A percentile compares a stretch with the other conserved stretches of the same genome.
Evolutionary conservation across 2,329 filamentous ascomycete species (phyloP).

Genomic region (Aspergillus glaucus): DNA sequence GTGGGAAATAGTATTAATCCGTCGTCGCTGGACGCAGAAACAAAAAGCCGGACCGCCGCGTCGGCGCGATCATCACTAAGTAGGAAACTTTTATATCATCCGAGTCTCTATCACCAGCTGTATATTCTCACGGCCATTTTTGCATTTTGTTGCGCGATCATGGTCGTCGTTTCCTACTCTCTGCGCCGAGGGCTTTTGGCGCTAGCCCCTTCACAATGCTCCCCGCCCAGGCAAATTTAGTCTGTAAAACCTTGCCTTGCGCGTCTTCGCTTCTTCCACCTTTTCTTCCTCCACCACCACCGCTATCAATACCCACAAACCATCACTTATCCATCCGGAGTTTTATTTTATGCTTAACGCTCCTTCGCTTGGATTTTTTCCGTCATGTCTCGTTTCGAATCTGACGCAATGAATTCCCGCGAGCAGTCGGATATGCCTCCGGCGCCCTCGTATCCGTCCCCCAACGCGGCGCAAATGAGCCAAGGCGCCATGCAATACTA

Average conservation of each 20-base stretch:
- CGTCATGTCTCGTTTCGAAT: constrained; percentile 7
- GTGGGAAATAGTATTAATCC: constrained; percentile 38
- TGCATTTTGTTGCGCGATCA: constrained; percentile 18
- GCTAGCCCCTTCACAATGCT: constrained; percentile 31
- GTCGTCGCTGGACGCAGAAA: constrained; percentile 36
- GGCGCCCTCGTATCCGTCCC: constrained; percentile 39
- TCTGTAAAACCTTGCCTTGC: constrained; percentile 30
- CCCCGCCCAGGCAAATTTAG: constrained; percentile 32
- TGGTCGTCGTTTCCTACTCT: constrained; percentile 27
- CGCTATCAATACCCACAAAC: not conserved
- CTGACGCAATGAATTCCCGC: constrained; percentile 33
- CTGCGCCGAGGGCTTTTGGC: constrained; percentile 24
- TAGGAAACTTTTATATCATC: constrained; percentile 22
- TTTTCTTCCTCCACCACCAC: constrained; percentile 11
- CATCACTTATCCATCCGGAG: constrained; percentile 21
- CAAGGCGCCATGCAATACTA: constrained; percentile 41
- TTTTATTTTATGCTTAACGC: constrained; percentile 19
- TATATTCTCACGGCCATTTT: constrained; percentile 7
- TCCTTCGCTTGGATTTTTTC: constrained; percentile 12
- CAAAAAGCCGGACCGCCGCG: constrained; percentile 35
- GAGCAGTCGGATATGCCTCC: constrained; percentile 40
- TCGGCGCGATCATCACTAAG: constrained; percentile 25
- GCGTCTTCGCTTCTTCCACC: constrained; percentile 22
- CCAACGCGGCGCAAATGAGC: constrained; percentile 39
- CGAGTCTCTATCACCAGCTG: constrained; percentile 10